Evolutionary conservation across 495 filamentous ascomycete species (phyloP), one percentile per base, ranked within the genome.

Genomic region (Ramalina peruviana): DNA sequence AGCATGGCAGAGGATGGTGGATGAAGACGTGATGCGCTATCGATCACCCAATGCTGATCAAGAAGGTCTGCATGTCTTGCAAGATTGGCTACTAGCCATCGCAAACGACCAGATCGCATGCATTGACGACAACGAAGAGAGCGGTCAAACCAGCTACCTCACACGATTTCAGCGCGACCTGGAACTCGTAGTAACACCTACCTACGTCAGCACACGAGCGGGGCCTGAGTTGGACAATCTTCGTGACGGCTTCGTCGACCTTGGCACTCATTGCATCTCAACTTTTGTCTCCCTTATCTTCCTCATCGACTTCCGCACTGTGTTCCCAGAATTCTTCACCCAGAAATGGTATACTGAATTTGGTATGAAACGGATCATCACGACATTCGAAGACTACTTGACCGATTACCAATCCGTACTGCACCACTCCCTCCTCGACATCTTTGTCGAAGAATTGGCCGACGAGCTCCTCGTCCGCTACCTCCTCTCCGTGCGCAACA

Each of bases 41-140:
- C 75, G 78, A 53, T 62, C 64, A 7, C 73, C 75, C 23, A 71
- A 67, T 40, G 64, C 67, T 9, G 72, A 80, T 11, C 81, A 85
- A 46, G 93, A 97, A 52, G 85, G 85, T 5, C 74, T 93, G 44
- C 82, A 86, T 58, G 64, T 79, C 9, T 65, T 94, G 30, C 87
- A 94, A 67, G 88, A 94, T 64, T 97, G 88, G 85, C 78, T 97
- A 40, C 76, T 97, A 20, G 88, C 90, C n/a, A 84, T 93, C 45
- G 92, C 92, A 52, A 99, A 97, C 66, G 92, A 99, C 65, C 92
- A 99, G 62, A 96, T 99, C 57, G 86, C 86, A 48, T 94, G 87
- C 65, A 96, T 96, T 60, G 89, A 95, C 61, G 92, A 96, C 62
- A 72, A 78, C 50, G 80, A 80, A 51, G 81, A 85, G 44, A 78